Conservation (phyloP, 345 rosid genomes). For the Eucalyptus urophylla region DNA sequence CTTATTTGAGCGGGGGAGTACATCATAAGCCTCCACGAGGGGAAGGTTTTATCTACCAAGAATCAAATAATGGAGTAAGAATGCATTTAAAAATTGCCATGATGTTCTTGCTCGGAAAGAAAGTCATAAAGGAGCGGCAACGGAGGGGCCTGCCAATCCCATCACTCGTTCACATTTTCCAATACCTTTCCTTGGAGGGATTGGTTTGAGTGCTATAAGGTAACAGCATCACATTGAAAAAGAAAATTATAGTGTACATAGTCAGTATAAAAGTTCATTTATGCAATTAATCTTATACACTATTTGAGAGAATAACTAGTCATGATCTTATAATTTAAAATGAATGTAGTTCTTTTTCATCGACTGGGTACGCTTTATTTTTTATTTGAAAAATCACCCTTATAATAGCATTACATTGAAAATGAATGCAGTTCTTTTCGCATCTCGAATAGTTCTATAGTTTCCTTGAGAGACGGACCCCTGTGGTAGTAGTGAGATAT, state of each 20-base stretch:
- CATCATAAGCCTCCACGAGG: background rate
- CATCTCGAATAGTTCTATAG: background rate
- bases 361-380: background rate
- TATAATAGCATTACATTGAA: background rate
- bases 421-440: background rate
- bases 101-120: background rate
- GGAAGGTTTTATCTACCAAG: background rate
- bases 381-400: background rate
- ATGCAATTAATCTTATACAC: background rate
- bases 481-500: fast-evolving
- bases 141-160: background rate
- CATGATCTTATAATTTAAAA: background rate
- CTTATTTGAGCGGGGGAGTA: background rate
- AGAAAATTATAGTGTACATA: background rate
- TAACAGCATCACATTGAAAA: background rate
- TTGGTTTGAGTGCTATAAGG: background rate
- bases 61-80: background rate
- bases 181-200: background rate
- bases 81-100: background rate
- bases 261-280: background rate
- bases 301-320: background rate
- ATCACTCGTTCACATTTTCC: background rate
- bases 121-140: background rate
- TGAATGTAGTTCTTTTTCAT: background rate
- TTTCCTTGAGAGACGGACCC: background rate